These are phyloP conservation scores for Purshia tridentata DNA, from an alignment of 306 rosid species.

Conservation along the genomic window DNA sequence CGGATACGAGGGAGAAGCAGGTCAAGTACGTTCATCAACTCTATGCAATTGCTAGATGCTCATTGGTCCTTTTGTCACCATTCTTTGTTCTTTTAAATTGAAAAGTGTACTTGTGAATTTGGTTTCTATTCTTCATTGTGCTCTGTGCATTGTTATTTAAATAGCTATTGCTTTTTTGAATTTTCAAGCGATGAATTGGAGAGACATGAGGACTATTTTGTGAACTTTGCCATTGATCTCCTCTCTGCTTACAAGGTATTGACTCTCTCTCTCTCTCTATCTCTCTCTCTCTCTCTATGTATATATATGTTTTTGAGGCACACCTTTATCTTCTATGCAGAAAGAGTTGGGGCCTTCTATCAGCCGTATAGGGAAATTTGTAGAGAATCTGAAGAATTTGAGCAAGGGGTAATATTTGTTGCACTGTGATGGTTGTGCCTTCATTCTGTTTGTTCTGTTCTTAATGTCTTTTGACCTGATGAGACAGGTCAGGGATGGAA, in stretches of 20 bases:
- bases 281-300: neutral
- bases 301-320: neutral
- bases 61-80: slow-evolving; percentile 6
- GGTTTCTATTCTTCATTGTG: slow-evolving; percentile 13
- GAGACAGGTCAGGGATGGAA: slow-evolving; percentile 53
- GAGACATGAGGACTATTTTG: slow-evolving; percentile 79
- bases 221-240: slow-evolving; percentile 66
- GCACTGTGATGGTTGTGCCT: slow-evolving; percentile 18
- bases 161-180: slow-evolving; percentile 22
- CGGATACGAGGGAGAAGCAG: slow-evolving; percentile 69
- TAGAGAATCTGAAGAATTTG: slow-evolving; percentile 73
- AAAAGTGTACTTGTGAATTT: neutral
- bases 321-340: slow-evolving; percentile 48
- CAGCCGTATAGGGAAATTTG: slow-evolving; percentile 62
- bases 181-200: slow-evolving; percentile 82
- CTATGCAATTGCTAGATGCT: slow-evolving; percentile 25
- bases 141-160: slow-evolving; percentile 16
- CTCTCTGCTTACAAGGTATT: slow-evolving; percentile 83
- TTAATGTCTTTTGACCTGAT: slow-evolving; percentile 27
- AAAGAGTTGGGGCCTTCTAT: slow-evolving; percentile 84
- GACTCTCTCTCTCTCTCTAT: slow-evolving; percentile 11
- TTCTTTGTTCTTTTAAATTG: slow-evolving; percentile 7
- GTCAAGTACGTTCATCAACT: slow-evolving; percentile 61
- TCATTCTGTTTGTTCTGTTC: slow-evolving; percentile 16
- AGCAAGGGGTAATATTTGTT: slow-evolving; percentile 56